Conservation (phyloP, 805 yeast species). For the Zygosaccharomyces kombuchaensis region DNA sequence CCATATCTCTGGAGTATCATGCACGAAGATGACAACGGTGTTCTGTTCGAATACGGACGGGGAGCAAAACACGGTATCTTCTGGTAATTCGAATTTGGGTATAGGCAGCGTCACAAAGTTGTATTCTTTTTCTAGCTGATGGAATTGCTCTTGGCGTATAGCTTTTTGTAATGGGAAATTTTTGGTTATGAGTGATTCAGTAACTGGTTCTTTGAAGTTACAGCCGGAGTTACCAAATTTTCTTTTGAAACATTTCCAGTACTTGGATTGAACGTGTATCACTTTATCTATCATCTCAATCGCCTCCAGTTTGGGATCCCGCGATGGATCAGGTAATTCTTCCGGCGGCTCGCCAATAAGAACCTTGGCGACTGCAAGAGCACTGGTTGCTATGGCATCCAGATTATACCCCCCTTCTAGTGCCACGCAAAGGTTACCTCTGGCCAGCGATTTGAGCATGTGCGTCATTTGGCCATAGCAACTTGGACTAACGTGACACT, state of each 20-base stretch:
- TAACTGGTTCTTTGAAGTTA: constrained; percentile 35
- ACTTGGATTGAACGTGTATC: constrained; percentile 69
- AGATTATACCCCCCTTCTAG: constrained; percentile 96
- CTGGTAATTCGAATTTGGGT: constrained; percentile 35
- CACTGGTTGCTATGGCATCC: constrained; percentile 85
- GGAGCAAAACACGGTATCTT: constrained; percentile 47
- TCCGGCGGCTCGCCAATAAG: constrained; percentile 95
- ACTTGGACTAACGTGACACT: constrained; percentile 91
- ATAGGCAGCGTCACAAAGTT: constrained; percentile 69
- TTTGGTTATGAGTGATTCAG: constrained; percentile 34
- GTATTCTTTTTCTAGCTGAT: constrained; percentile 48
- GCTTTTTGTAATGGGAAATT: constrained; percentile 63
- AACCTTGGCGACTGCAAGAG: constrained; percentile 86
- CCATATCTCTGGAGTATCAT: constrained; percentile 92
- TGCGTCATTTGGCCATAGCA: constrained; percentile 98
- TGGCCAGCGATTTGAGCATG: constrained; percentile 78
- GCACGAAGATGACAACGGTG: constrained; percentile 68
- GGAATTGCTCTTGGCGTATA: constrained; percentile 66
- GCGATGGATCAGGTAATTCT: constrained; percentile 46
- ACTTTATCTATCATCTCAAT: constrained; percentile 80
- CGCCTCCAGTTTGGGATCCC: constrained; percentile 68
- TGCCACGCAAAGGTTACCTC: constrained; percentile 83
- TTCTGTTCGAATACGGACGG: constrained; percentile 60
- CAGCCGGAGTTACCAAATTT: constrained; percentile 52
- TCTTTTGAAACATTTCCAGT: constrained; percentile 76